Conservation (phyloP, 768 basidiomycete species). For the Thelephora ganbajun region DNA sequence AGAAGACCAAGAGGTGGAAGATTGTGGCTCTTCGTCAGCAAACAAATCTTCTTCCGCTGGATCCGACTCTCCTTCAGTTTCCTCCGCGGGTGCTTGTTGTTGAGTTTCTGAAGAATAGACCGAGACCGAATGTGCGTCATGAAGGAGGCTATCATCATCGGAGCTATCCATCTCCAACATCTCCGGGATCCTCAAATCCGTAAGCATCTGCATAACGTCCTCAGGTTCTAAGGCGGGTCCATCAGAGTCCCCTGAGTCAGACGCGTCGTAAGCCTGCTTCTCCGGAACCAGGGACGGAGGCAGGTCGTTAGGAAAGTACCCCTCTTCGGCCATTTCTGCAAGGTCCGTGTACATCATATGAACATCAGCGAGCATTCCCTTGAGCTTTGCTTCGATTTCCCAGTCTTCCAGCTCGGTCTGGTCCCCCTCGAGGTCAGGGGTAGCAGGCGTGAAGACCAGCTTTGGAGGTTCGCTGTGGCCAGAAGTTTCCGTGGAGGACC, state of each 20-base stretch:
- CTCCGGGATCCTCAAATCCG: background rate
- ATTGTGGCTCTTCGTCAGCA: background rate
- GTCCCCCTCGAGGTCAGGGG: background rate
- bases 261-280: background rate
- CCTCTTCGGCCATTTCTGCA: background rate
- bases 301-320: background rate
- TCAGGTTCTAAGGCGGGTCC: background rate
- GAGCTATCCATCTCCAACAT: background rate
- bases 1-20: background rate
- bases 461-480: background rate
- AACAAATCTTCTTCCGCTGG: background rate
- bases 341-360: background rate
- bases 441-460: background rate
- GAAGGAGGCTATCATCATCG: background rate
- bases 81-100: background rate
- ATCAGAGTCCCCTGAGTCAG: background rate
- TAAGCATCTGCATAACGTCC: background rate
- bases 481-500: background rate
- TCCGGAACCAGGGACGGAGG: background rate
- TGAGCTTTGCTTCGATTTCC: background rate
- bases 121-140: background rate
- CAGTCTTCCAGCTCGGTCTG: background rate
- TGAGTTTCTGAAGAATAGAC: background rate
- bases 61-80: too few relatives aligned
- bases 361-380: background rate